Evolutionary conservation across 495 filamentous ascomycete genomes (phyloP).

Genomic region (Penicillium psychrofluorescens): DNA sequence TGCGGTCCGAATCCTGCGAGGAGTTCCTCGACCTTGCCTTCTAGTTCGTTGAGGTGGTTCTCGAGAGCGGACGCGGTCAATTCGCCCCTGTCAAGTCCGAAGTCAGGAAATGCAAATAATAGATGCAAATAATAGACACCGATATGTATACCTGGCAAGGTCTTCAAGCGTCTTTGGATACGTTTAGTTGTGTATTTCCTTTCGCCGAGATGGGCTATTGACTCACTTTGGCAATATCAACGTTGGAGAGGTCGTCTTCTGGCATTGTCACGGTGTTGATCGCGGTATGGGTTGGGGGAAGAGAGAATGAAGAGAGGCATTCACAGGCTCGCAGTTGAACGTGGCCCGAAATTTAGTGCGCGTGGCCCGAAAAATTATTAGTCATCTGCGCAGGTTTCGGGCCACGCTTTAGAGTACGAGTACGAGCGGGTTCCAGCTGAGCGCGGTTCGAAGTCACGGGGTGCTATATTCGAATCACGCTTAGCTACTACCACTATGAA

Average conservation of each 20-base stretch:
- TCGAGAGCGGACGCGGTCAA: conserved; percentile 49
- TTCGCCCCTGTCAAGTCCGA: conserved; percentile 39
- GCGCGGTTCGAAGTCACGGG: no score
- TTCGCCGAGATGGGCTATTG: neutral
- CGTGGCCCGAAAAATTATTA: no score
- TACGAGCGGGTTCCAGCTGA: no score
- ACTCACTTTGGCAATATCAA: conserved; percentile 1
- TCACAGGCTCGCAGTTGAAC: no score
- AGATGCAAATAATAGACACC: neutral
- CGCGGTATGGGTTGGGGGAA: no score
- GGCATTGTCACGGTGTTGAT: neutral
- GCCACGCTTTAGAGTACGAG: no score
- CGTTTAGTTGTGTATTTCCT: neutral
- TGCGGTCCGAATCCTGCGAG: conserved; percentile 38
- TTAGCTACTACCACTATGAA: no score
- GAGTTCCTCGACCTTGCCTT: conserved; percentile 52
- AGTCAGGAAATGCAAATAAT: conserved; percentile 2
- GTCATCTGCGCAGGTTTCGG: no score
- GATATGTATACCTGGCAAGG: conserved; percentile 23
- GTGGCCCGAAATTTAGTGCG: no score
- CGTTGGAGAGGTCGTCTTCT: neutral
- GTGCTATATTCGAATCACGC: no score
- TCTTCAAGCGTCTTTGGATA: conserved; percentile 29
- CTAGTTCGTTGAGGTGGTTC: conserved; percentile 43
- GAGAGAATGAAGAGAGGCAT: no score